Evolutionary conservation across 129 eudicot species (phyloP).

Genomic region (Centella asiatica): DNA sequence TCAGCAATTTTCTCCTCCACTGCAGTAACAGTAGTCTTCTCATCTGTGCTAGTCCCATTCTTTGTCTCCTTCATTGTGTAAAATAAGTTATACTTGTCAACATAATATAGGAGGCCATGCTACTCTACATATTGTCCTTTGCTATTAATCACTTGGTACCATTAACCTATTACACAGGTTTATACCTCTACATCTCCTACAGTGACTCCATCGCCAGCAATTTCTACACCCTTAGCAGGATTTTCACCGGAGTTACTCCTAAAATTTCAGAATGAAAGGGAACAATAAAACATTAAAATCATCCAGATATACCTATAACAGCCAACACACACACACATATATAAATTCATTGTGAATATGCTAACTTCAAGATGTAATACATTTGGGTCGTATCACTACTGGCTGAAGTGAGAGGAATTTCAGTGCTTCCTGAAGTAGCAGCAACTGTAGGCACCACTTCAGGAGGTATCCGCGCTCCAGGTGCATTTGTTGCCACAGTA

Average conservation of each 20-base stretch:
- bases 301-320: too few relatives aligned
- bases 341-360: neutral
- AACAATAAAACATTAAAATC: too few relatives aligned
- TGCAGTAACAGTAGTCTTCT: slow-evolving; percentile 24
- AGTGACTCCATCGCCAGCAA: slow-evolving; percentile 30
- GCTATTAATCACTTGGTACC: neutral
- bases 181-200: slow-evolving; percentile 44
- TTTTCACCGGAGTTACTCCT: slow-evolving; percentile 33
- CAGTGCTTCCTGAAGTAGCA: slow-evolving; percentile 29
- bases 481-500: slow-evolving; percentile 26
- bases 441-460: slow-evolving; percentile 15
- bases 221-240: slow-evolving; percentile 34
- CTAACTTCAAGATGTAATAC: slow-evolving; percentile 22
- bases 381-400: slow-evolving; percentile 27
- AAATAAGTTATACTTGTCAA: slow-evolving; percentile 7
- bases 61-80: slow-evolving; percentile 41
- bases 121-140: neutral
- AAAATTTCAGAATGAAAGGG: slow-evolving; percentile 11
- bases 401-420: slow-evolving; percentile 13
- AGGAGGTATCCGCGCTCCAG: slow-evolving; percentile 14
- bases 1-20: slow-evolving; percentile 56
- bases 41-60: slow-evolving; percentile 21
- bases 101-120: too few relatives aligned
- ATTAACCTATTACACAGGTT: slow-evolving; percentile 7
- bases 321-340: neutral